Evolutionary conservation across 2,329 filamentous ascomycete genomes (phyloP).

Genomic region (Colletotrichum sp.): DNA sequence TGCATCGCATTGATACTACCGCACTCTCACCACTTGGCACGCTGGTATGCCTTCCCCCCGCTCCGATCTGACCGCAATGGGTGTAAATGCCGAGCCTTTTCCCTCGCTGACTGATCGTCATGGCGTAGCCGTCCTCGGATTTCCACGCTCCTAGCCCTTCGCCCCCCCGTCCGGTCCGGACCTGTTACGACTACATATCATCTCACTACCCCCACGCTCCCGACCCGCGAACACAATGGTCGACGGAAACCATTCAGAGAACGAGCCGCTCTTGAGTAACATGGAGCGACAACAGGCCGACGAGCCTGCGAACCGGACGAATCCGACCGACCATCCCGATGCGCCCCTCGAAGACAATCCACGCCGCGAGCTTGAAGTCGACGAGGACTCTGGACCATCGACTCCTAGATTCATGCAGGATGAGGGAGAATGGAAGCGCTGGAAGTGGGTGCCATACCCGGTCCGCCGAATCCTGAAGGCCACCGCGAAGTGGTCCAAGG

Average conservation of each 20-base stretch:
- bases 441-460: slow-evolving; percentile 65
- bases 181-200: slow-evolving; percentile 15
- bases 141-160: slow-evolving; percentile 8
- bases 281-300: slow-evolving; percentile 33
- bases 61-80: neutral
- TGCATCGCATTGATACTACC: slow-evolving; percentile 20
- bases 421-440: slow-evolving; percentile 51
- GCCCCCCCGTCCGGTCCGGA: slow-evolving; percentile 11
- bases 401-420: slow-evolving; percentile 68
- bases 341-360: slow-evolving; percentile 41
- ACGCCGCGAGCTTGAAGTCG: slow-evolving; percentile 51
- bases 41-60: slow-evolving; percentile 6
- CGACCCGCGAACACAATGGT: slow-evolving; percentile 29
- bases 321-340: slow-evolving; percentile 41
- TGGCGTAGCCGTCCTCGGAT: slow-evolving; percentile 19
- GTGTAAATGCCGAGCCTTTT: slow-evolving; percentile 13
- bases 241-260: slow-evolving; percentile 36
- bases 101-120: slow-evolving; percentile 20
- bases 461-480: slow-evolving; percentile 50
- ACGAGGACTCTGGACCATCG: slow-evolving; percentile 45
- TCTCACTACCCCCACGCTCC: neutral
- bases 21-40: neutral
- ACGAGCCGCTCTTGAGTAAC: slow-evolving; percentile 43
- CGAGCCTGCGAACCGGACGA: slow-evolving; percentile 18
- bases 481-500: slow-evolving; percentile 55